Evolutionary conservation across 352 stramenopile genomes (phyloP), one percentile per base, ranked within the genome.

Genomic region (Aphanomyces astaci): DNA sequence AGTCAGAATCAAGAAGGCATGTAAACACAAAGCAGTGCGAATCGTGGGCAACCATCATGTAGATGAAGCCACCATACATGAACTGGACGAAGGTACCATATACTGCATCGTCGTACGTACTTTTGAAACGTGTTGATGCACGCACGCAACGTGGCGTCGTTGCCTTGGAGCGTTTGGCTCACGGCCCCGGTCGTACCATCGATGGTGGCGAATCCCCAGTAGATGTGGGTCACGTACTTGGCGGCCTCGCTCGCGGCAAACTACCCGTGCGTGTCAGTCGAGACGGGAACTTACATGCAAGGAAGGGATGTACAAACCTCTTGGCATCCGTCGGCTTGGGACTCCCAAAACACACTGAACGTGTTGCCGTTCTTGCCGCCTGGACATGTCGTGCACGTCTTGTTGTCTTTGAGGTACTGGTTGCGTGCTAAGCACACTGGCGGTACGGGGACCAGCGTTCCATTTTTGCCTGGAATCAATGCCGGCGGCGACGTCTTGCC

Each of bases 301-400:
- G 2, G 30, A 17, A 31, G 9, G 54, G 4, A n/a, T 5, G 5
- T n/a, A 5, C 31, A 22, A 31, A 63, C 54, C 15, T 63, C 54
- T 17, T 33, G 54, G 54, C 54, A 63, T 7, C 54, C 54, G 31
- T 63, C 54, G 32, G 54, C 32, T 25, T 63, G 54, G 19, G 54
- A 63, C 36, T 63, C 54, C 54, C 54, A 63, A 49, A 63, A 63
- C 15, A 63, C 32, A 7, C 25, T 39, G 30, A 63, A 63, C n/a
- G 54, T 48, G 31, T 63, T 63, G 54, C 31, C 54, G 54, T 36
- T 36, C 31, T 63, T 63, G 25, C n/a, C 28, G 10, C 32, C n/a
- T 28, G 54, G 54, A 19, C 54, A 63, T 7, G 31, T 31, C 32
- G 30, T 46, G 31, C 54, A 63, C 15, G 30, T 43, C 54, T 63